phyloP scores from a whole-genome alignment of 495 filamentous ascomycete species.

The Penicillium daleae region DNA sequence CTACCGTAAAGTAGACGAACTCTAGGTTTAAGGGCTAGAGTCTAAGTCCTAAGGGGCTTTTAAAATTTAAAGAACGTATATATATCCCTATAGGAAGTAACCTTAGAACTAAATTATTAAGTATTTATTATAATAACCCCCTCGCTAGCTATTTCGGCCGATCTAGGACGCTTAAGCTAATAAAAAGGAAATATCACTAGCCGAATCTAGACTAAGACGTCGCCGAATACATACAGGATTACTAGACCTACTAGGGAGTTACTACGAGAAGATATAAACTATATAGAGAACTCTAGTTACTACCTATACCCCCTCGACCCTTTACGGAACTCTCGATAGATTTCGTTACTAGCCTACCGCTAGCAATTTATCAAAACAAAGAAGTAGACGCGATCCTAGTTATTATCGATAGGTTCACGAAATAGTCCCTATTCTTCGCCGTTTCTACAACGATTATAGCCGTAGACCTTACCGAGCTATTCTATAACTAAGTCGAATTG shows the following conservation, averaged over 20 bases:
- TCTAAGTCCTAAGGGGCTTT: background rate
- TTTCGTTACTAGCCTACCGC: background rate
- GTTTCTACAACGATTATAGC: too few relatives aligned
- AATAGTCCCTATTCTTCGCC: too few relatives aligned
- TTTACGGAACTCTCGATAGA: too few relatives aligned
- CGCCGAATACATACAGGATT: background rate
- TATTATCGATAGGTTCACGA: too few relatives aligned
- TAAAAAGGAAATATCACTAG: background rate
- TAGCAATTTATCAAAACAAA: too few relatives aligned
- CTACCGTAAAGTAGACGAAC: background rate
- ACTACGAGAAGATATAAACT: background rate
- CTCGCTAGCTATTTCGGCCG: background rate
- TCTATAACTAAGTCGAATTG: too few relatives aligned
- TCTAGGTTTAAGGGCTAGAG: background rate
- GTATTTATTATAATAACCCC: constrained; percentile 4
- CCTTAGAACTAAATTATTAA: background rate
- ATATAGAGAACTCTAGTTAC: background rate
- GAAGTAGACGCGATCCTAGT: too few relatives aligned
- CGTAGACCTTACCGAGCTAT: too few relatives aligned
- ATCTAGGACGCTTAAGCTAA: background rate
- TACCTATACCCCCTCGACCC: too few relatives aligned
- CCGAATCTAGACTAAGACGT: background rate
- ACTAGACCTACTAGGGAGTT: background rate
- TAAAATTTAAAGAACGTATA: background rate
- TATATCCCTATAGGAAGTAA: background rate